phyloP scores from a whole-genome alignment of 306 rosid species.

The Trifolium subterraneum region DNA sequence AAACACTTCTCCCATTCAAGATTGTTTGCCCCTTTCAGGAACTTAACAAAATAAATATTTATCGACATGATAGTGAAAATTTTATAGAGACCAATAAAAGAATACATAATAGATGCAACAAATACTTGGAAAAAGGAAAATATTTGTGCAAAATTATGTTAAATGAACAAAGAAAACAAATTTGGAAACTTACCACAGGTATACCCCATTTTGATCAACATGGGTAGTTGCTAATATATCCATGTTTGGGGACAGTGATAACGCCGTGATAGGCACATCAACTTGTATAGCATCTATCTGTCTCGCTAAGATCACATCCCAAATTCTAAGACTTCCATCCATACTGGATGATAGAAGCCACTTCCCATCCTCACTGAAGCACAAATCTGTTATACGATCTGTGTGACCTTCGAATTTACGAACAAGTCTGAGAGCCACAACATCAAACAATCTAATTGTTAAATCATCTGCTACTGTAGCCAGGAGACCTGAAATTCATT shows the following conservation, averaged over 20 bases:
- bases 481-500: constrained; percentile 75
- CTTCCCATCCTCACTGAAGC: constrained; percentile 98
- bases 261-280: constrained; percentile 76
- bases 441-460: constrained; percentile 76
- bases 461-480: constrained; percentile 85
- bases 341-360: constrained; percentile 94
- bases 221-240: constrained; percentile 89
- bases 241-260: constrained; percentile 94
- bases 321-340: constrained; percentile 96
- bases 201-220: constrained; percentile 89
- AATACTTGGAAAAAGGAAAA: constrained; percentile 14
- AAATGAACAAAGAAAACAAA: constrained; percentile 11
- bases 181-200: constrained; percentile 74
- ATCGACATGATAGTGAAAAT: constrained; percentile 28
- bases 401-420: constrained; percentile 92
- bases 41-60: constrained; percentile 17
- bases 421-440: constrained; percentile 80
- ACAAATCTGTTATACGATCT: constrained; percentile 90
- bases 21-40: constrained; percentile 23
- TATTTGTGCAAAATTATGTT: neutral
- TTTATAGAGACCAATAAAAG: constrained; percentile 14
- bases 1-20: constrained; percentile 13
- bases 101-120: constrained; percentile 15
- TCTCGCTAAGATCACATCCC: constrained; percentile 91
- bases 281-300: constrained; percentile 86